Conservation (phyloP, 2,329 filamentous ascomycete genomes). For the Colletotrichum cordylinicola region DNA sequence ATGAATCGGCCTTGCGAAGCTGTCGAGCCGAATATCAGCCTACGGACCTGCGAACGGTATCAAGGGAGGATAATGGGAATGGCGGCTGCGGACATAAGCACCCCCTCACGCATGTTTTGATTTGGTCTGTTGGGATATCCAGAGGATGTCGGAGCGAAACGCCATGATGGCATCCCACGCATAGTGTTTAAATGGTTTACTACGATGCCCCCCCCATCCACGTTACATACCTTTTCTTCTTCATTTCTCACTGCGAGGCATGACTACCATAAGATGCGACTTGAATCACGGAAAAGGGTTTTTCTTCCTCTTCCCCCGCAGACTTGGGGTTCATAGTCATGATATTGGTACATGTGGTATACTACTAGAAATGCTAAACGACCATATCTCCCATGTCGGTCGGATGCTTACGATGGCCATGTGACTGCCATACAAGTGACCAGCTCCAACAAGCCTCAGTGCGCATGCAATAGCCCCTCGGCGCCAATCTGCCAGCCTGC, state of each 20-base stretch:
- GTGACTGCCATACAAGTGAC: background rate
- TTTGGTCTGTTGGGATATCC: constrained; percentile 19
- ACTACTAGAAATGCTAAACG: constrained; percentile 12
- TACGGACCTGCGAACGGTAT: background rate
- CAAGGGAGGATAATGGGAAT: background rate
- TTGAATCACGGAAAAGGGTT: background rate
- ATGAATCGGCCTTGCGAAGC: background rate
- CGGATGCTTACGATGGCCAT: background rate
- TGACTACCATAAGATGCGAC: background rate
- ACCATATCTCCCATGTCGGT: background rate
- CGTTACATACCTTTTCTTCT: background rate
- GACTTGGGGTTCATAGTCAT: background rate
- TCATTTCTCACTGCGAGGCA: background rate
- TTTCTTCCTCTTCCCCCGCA: background rate
- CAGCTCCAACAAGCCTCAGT: background rate
- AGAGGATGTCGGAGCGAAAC: constrained; percentile 16
- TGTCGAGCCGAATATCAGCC: background rate
- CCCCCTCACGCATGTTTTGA: background rate
- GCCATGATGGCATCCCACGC: constrained; percentile 18
- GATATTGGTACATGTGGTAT: constrained; percentile 8
- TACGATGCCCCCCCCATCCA: background rate
- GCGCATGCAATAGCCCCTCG: background rate
- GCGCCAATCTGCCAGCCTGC: background rate
- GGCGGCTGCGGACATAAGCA: background rate
- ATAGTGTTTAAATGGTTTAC: constrained; percentile 10